A percentile compares a stretch with the other conserved stretches of the same genome.
Evolutionary conservation across 129 eudicot species (phyloP).

Genomic region (Logfia minima): DNA sequence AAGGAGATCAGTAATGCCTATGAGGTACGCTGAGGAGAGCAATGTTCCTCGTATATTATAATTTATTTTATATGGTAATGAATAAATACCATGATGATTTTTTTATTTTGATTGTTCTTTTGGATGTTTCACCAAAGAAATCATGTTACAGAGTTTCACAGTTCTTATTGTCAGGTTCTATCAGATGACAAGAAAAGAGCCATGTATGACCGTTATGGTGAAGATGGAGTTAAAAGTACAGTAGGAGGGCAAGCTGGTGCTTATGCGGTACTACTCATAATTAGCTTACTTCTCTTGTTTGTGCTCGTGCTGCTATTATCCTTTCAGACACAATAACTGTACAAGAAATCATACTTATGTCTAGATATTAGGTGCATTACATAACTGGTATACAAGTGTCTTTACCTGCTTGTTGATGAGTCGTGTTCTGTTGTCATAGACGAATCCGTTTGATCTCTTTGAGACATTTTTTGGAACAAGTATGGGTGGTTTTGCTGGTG

Average conservation of each 20-base stretch:
- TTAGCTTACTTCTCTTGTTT: not conserved
- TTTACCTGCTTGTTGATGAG: not conserved
- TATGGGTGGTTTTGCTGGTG: conserved; percentile 84
- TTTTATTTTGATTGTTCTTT: not conserved
- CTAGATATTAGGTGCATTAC: not conserved
- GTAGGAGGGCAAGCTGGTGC: conserved; percentile 85
- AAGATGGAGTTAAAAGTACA: conserved; percentile 84
- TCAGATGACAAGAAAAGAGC: conserved; percentile 98
- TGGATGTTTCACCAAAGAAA: not conserved
- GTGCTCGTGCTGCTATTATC: not conserved
- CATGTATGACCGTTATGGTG: conserved; percentile 93
- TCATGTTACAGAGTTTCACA: conserved; percentile 7
- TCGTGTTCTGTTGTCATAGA: conserved; percentile 27
- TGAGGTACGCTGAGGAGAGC: conserved; percentile 60
- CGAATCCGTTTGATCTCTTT: conserved; percentile 97
- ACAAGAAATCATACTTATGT: not conserved
- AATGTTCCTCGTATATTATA: conserved; percentile 4
- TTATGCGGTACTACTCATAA: conserved; percentile 65
- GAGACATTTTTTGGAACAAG: conserved; percentile 91
- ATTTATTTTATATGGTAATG: not conserved
- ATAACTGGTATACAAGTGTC: not conserved
- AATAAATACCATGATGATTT: not conserved
- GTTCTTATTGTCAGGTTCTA: conserved; percentile 73
- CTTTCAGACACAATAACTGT: conserved; percentile 9
- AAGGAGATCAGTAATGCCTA: conserved; percentile 98